Percentiles rank a stretch among this genome's conserved stretches.
phyloP scores from a whole-genome alignment of 208 protist species.

The Novymonas esmeraldas region DNA sequence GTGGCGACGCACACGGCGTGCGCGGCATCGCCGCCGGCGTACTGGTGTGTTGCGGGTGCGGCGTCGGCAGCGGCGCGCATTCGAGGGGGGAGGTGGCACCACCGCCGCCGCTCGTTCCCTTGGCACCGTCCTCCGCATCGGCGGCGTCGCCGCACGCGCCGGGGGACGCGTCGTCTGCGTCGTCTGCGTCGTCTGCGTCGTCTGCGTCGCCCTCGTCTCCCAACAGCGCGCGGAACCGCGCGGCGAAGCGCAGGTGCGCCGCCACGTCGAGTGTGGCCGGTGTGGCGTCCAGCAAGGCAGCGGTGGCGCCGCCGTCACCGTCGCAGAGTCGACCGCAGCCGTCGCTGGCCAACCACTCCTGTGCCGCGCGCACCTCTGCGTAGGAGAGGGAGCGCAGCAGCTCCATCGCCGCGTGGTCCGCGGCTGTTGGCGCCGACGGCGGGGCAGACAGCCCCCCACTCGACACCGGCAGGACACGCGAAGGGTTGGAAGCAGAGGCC shows the following conservation, averaged over 20 bases:
- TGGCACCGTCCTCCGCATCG: too few relatives aligned
- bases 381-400: slow-evolving; percentile 25
- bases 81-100: slow-evolving; percentile 17
- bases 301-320: background rate
- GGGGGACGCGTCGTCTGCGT: background rate
- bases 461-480: too few relatives aligned
- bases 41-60: background rate
- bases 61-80: background rate
- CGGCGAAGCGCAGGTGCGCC: slow-evolving; percentile 13
- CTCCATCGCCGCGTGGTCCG: slow-evolving; percentile 12
- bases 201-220: background rate
- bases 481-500: too few relatives aligned
- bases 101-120: background rate
- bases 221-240: slow-evolving; percentile 11
- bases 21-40: background rate
- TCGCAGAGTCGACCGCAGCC: too few relatives aligned
- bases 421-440: background rate
- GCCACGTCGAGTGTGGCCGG: slow-evolving; percentile 14
- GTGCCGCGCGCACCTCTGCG: slow-evolving; percentile 15
- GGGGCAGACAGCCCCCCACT: background rate
- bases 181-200: background rate
- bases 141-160: background rate
- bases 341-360: background rate
- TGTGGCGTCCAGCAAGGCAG: slow-evolving; percentile 1
- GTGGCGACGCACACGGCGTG: too few relatives aligned